These are phyloP conservation scores for Zygotorulaspora chibaensis DNA, from an alignment of 805 yeast genomes.

Conservation along the genomic window DNA sequence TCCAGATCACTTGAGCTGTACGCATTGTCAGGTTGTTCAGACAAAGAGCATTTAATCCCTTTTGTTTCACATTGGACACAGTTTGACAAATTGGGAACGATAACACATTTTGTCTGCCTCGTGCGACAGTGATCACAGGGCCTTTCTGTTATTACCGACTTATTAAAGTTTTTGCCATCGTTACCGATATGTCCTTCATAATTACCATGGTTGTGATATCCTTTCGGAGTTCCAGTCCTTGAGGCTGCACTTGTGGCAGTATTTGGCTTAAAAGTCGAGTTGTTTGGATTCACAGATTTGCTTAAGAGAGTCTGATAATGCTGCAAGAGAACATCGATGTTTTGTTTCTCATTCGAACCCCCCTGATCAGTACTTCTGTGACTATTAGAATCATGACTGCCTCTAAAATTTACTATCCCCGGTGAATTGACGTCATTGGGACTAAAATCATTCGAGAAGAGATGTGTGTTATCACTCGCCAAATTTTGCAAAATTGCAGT, in stretches of 20 bases:
- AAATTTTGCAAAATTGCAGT: conserved; percentile 25
- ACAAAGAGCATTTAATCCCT: conserved; percentile 68
- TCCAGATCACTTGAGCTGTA: conserved; percentile 6
- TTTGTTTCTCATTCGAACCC: conserved; percentile 17
- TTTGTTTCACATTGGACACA: conserved; percentile 77
- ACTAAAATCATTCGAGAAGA: conserved; percentile 5
- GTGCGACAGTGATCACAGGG: conserved; percentile 87
- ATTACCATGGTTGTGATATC: background rate
- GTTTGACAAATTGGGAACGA: conserved; percentile 54
- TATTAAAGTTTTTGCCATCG: conserved; percentile 7
- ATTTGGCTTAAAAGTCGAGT: background rate
- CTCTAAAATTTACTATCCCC: background rate
- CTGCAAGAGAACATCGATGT: conserved; percentile 27
- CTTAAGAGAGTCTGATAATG: conserved; percentile 30
- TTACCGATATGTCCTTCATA: background rate
- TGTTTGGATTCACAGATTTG: conserved; percentile 10
- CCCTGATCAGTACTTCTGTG: background rate
- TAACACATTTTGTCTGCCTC: conserved; percentile 73
- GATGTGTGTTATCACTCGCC: conserved; percentile 17
- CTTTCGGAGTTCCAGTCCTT: background rate
- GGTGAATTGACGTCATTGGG: conserved; percentile 4
- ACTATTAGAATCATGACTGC: conserved; percentile 4
- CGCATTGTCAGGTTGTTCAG: conserved; percentile 43
- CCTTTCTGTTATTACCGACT: conserved; percentile 14
- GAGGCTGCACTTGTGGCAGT: conserved; percentile 1